Percentiles rank a stretch among this genome's conserved stretches.
Conservation (phyloP, 441 rosid genomes). For the Euphorbia schlechtendalii region DNA sequence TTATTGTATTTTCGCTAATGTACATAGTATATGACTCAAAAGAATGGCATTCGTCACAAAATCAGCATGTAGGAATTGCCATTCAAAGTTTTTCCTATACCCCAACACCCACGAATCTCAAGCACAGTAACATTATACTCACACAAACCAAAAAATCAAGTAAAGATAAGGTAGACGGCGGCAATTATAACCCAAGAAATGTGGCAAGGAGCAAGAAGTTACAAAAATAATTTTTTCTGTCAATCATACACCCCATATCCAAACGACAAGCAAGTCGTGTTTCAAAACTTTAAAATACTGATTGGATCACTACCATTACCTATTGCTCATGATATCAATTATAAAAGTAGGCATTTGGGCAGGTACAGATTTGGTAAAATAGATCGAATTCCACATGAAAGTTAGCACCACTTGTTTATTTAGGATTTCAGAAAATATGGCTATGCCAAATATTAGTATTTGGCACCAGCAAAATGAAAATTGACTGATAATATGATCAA, state of each 20-base stretch:
- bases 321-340: not conserved
- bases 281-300: not conserved
- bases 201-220: not conserved
- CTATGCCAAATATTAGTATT: too few relatives aligned
- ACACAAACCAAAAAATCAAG: not conserved
- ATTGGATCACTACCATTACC: not conserved
- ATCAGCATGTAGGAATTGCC: not conserved
- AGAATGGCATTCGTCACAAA: not conserved
- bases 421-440: too few relatives aligned
- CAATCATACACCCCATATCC: not conserved
- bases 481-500: too few relatives aligned
- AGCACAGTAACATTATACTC: not conserved
- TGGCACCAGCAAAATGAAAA: too few relatives aligned
- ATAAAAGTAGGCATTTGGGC: conserved; percentile 40
- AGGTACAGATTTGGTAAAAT: too few relatives aligned
- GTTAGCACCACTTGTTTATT: too few relatives aligned
- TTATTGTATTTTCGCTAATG: not conserved
- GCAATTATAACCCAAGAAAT: not conserved
- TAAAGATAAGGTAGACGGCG: not conserved
- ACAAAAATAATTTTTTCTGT: not conserved
- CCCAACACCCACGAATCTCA: not conserved
- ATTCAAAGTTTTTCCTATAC: not conserved
- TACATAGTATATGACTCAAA: not conserved
- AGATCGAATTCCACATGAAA: too few relatives aligned
- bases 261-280: not conserved